Base-by-base conservation (phyloP, 148 eudicot species). In the Drosera capensis region DNA sequence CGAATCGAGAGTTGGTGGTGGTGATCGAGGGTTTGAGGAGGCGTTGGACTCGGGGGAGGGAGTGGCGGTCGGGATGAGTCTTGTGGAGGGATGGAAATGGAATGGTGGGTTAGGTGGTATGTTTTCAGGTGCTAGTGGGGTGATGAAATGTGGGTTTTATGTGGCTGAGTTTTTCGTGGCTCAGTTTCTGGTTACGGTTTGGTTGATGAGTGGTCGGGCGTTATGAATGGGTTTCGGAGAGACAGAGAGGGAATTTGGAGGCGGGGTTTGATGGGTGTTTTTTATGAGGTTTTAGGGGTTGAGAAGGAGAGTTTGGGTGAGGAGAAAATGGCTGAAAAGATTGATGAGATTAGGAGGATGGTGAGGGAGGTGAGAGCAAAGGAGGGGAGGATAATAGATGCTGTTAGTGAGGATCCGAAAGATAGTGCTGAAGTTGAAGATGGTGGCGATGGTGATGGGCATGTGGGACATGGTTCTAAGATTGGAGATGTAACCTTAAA, bases 341-440 rank as follows among this genome's bases (percentile, higher is more conserved):
- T 85, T 68, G 53, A 54, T 52, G 93, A 85, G 56, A 90, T 90
- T 59, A 73, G 57, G 52, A 62, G 45, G 45, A 71, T 90, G 88
- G 99, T 88, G 4, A 71, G 76, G 75, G 77, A 70, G 55, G 94
- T 70, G 3, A 64, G 93, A 38, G 72, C 56, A 59, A 53, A 52
- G 24, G 99, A 81, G 51, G 67, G 58, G 53, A 60, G 41, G 57
- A 73, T 66, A 39, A 45, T 29, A 16, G 44, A 51, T 31, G 56
- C 48, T 20, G 51, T 29, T 20, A 54, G 56, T 24, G 23, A 18
- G 2, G 51, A 30, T 35, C 56, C 60, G 42, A 52, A 30, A 7
- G 55, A 42, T 49, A 67, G 49, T 17, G 80, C 58, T 49, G 61
- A 47, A 13, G 66, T 25, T 21, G 63, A 54, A 24, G 24, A 26